A percentile compares a stretch with the other conserved stretches of the same genome.
phyloP scores from a whole-genome alignment of 164 flowering plant species.

The Brasenia schreberi region DNA sequence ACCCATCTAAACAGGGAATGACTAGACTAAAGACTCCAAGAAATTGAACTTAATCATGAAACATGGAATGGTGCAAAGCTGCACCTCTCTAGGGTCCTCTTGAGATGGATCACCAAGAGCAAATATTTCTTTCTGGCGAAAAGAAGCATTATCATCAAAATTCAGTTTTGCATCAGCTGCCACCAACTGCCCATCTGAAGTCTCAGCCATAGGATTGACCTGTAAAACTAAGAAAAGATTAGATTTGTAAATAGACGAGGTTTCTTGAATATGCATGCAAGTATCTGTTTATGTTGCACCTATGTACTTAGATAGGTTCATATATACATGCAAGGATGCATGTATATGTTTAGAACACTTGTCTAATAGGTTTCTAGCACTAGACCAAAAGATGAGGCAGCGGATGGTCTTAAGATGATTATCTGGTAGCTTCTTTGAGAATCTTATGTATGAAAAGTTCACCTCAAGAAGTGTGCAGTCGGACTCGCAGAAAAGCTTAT shows the following conservation, averaged over 20 bases:
- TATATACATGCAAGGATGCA: not conserved
- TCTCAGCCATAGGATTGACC: slow-evolving; percentile 97
- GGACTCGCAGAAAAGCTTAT: slow-evolving; percentile 63
- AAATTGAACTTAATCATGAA: not conserved
- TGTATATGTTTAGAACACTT: not conserved
- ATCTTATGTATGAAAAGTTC: slow-evolving; percentile 2
- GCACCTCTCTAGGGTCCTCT: slow-evolving; percentile 98
- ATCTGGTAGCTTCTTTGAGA: too few relatives aligned
- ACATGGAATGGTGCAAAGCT: not conserved
- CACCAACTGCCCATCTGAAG: slow-evolving; percentile 72
- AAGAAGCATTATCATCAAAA: slow-evolving; percentile 98
- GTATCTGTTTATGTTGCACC: not conserved
- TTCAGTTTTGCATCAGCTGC: slow-evolving; percentile 99
- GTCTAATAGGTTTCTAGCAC: not conserved
- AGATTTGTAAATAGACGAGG: not conserved
- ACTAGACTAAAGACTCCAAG: not conserved
- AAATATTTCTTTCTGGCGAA: slow-evolving; percentile 83
- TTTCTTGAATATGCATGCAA: not conserved
- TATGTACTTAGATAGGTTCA: not conserved
- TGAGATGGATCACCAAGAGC: slow-evolving; percentile 86
- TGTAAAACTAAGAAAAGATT: slow-evolving; percentile 8
- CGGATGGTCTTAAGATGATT: not conserved
- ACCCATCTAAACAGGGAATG: too few relatives aligned
- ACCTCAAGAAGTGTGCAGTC: slow-evolving; percentile 97
- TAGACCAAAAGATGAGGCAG: not conserved